phyloP scores from a whole-genome alignment of 78 protist species.

The Dictyostelium capitatum region DNA sequence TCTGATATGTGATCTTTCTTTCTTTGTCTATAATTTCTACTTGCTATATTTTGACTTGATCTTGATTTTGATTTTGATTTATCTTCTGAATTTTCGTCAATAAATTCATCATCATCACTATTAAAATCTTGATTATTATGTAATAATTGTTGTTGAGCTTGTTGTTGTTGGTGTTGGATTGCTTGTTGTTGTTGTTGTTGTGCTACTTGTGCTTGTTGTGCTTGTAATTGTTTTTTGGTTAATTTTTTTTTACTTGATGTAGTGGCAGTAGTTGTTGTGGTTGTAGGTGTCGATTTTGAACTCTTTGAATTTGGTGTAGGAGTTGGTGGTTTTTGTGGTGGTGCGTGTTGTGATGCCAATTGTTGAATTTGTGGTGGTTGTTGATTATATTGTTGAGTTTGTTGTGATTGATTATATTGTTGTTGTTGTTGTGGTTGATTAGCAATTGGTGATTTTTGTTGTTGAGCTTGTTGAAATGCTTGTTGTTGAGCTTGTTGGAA shows the following conservation, averaged over 20 bases:
- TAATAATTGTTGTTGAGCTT: not conserved
- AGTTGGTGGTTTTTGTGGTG: not conserved
- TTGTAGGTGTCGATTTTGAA: slow-evolving; percentile 4
- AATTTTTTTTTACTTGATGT: slow-evolving; percentile 16
- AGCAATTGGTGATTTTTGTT: not conserved
- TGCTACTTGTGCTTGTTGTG: not conserved
- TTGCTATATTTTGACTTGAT: slow-evolving; percentile 66
- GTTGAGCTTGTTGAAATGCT: not conserved
- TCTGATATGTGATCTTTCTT: slow-evolving; percentile 74
- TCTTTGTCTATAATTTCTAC: slow-evolving; percentile 74
- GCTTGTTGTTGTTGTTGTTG: not conserved
- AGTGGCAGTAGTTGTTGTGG: slow-evolving; percentile 1
- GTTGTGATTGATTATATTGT: not conserved
- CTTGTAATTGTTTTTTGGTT: not conserved
- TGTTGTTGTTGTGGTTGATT: not conserved
- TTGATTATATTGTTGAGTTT: not conserved
- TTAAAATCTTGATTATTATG: not conserved
- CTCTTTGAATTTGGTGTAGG: not conserved
- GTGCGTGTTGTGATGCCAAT: not conserved
- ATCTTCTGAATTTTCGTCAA: slow-evolving; percentile 46
- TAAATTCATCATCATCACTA: slow-evolving; percentile 13
- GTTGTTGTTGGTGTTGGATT: not conserved
- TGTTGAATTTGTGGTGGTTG: not conserved
- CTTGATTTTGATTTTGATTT: slow-evolving; percentile 22
- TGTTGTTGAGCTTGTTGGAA: not conserved